phyloP scores from a whole-genome alignment of 495 filamentous ascomycete genomes.

The Lindgomyces ingoldianus region DNA sequence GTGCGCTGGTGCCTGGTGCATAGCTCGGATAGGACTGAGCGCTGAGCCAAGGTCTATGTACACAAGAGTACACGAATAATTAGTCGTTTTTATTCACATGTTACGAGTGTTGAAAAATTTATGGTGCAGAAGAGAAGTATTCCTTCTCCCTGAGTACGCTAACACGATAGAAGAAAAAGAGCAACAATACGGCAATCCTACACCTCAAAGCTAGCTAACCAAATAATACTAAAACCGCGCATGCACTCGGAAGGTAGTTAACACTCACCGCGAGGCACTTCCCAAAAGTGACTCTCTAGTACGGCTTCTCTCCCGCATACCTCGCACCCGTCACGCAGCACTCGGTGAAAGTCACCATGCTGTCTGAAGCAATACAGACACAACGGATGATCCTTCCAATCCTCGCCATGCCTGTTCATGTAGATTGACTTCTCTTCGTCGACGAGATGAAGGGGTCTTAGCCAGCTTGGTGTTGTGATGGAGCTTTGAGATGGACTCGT shows the following conservation, averaged over 20 bases:
- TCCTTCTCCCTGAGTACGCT: background rate
- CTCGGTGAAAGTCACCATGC: conserved; percentile 10
- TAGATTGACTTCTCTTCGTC: conserved; percentile 24
- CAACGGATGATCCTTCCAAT: conserved; percentile 15
- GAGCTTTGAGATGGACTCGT: background rate
- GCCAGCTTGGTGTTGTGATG: conserved; percentile 9
- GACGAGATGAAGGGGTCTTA: conserved; percentile 18
- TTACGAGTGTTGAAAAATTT: background rate
- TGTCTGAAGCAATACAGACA: conserved; percentile 17
- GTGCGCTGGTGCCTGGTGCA: background rate
- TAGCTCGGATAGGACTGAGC: background rate
- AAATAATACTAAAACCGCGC: background rate
- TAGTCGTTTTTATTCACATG: background rate
- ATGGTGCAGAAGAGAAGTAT: background rate
- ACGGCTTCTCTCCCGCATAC: conserved; percentile 11
- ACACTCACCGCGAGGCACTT: background rate
- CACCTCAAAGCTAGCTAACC: background rate
- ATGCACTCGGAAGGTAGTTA: background rate
- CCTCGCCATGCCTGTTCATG: conserved; percentile 12
- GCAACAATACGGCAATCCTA: background rate
- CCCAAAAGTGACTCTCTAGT: conserved; percentile 20
- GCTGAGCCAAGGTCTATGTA: too few species aligned
- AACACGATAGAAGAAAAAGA: background rate
- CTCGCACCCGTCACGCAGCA: conserved; percentile 14
- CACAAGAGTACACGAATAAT: background rate